These are phyloP conservation scores for Agarophyton chilense DNA, from an alignment of 23 red algal species.

Conservation along the genomic window DNA sequence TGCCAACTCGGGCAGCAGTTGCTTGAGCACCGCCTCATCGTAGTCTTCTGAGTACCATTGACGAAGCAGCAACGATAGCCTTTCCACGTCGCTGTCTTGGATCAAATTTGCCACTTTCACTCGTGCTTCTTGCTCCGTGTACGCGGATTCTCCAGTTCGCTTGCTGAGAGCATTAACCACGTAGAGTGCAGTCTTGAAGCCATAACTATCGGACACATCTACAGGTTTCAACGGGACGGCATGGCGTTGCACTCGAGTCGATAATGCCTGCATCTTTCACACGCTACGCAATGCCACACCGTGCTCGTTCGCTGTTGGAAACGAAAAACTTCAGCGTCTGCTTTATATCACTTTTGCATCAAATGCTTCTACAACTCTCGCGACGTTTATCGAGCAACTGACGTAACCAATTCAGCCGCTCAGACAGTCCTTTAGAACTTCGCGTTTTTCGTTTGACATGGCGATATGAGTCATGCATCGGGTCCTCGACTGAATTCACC, in stretches of 20 bases:
- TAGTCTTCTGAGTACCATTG: slow-evolving; percentile 48
- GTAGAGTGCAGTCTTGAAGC: slow-evolving; percentile 23
- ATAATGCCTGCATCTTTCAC: slow-evolving; percentile 27
- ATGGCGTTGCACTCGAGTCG: slow-evolving; percentile 16
- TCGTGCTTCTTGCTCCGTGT: slow-evolving; percentile 22
- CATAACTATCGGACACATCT: slow-evolving; percentile 18
- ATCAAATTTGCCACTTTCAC: slow-evolving; percentile 18
- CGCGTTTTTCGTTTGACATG: neutral
- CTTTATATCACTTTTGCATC: neutral
- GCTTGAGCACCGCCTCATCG: neutral
- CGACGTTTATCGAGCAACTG: neutral
- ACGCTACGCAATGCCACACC: neutral
- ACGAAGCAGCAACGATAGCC: slow-evolving; percentile 22
- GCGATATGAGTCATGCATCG: neutral
- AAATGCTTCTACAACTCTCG: neutral
- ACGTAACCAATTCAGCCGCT: slow-evolving; percentile 10
- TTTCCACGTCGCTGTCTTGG: neutral
- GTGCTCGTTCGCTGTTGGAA: neutral
- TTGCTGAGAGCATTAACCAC: slow-evolving; percentile 20
- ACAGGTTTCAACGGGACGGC: slow-evolving; percentile 47
- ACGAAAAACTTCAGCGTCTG: neutral
- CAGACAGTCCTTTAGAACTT: neutral
- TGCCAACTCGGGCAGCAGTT: slow-evolving; percentile 9
- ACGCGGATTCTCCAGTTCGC: neutral
- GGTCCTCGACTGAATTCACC: slow-evolving; percentile 22